Conservation (phyloP, 2,329 filamentous ascomycete genomes). For the Claviceps sp. region DNA sequence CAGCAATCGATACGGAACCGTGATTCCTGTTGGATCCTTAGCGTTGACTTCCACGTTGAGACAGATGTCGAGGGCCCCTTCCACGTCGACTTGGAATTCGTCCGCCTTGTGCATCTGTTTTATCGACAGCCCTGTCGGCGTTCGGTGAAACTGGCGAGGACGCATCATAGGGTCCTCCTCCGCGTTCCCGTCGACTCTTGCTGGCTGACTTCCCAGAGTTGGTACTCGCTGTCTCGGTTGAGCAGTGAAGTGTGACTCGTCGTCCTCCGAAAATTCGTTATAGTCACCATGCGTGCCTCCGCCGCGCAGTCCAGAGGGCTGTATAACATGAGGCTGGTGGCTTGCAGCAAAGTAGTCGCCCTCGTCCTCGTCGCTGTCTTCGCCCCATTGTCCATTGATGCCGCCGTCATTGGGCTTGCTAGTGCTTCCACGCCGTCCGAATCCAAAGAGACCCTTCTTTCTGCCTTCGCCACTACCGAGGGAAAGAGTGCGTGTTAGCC, state of each 20-base stretch:
- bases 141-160: slow-evolving; percentile 45
- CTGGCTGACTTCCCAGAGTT: slow-evolving; percentile 15
- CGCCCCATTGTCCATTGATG: slow-evolving; percentile 41
- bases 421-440: slow-evolving; percentile 28
- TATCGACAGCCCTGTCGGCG: slow-evolving; percentile 52
- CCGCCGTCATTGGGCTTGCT: slow-evolving; percentile 33
- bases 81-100: slow-evolving; percentile 54
- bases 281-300: slow-evolving; percentile 25
- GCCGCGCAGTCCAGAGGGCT: slow-evolving; percentile 22
- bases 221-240: slow-evolving; percentile 20
- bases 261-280: slow-evolving; percentile 37
- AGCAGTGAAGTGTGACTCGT: slow-evolving; percentile 44
- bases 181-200: slow-evolving; percentile 11
- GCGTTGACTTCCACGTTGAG: slow-evolving; percentile 83
- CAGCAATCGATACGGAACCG: slow-evolving; percentile 72
- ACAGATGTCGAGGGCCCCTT: slow-evolving; percentile 74
- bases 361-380: slow-evolving; percentile 31
- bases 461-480: slow-evolving; percentile 41
- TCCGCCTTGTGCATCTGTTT: slow-evolving; percentile 45
- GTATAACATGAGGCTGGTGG: slow-evolving; percentile 11
- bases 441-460: slow-evolving; percentile 27
- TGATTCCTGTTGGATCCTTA: slow-evolving; percentile 76
- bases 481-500: slow-evolving; percentile 46
- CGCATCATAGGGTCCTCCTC: slow-evolving; percentile 10
- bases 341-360: slow-evolving; percentile 15